A percentile compares a stretch with the other conserved stretches of the same genome.
These are phyloP conservation scores for Anthoceros angustus DNA, from an alignment of 225 moss, liverwort and hornwort species.

Conservation along the genomic window DNA sequence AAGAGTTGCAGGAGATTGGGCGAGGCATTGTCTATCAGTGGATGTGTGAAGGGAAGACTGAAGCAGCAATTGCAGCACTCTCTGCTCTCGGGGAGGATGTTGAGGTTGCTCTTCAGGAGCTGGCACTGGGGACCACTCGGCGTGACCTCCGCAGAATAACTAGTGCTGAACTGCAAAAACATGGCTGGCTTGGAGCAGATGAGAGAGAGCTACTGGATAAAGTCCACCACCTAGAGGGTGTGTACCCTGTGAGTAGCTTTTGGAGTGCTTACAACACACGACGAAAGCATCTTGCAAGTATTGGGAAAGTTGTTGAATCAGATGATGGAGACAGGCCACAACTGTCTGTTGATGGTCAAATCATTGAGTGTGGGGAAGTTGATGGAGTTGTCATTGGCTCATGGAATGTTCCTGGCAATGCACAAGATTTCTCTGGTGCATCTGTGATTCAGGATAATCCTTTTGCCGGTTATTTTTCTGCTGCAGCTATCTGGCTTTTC, in stretches of 20 bases:
- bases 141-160: conserved; percentile 66
- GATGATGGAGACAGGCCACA: conserved; percentile 16
- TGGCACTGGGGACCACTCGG: conserved; percentile 74
- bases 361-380: conserved; percentile 83
- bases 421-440: conserved; percentile 26
- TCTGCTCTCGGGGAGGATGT: conserved; percentile 92
- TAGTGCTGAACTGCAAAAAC: conserved; percentile 63
- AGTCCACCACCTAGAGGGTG: conserved; percentile 54
- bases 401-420: conserved; percentile 47
- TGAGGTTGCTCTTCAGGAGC: conserved; percentile 58
- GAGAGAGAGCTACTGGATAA: conserved; percentile 78
- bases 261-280: conserved; percentile 55
- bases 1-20: conserved; percentile 70
- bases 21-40: conserved; percentile 86
- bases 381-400: conserved; percentile 82
- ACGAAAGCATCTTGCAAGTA: conserved; percentile 14
- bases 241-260: conserved; percentile 78
- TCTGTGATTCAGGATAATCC: conserved; percentile 20
- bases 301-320: conserved; percentile 18
- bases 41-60: conserved; percentile 86
- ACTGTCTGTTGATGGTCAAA: conserved; percentile 23
- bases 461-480: conserved; percentile 53
- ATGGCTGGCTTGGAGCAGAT: conserved; percentile 40
- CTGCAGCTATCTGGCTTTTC: conserved; percentile 83
- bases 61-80: conserved; percentile 75